Percentiles rank a stretch among this genome's conserved stretches.
These are phyloP conservation scores for Chrysoporthe austroafricana DNA, from an alignment of 2,329 filamentous ascomycete species.

Conservation along the genomic window DNA sequence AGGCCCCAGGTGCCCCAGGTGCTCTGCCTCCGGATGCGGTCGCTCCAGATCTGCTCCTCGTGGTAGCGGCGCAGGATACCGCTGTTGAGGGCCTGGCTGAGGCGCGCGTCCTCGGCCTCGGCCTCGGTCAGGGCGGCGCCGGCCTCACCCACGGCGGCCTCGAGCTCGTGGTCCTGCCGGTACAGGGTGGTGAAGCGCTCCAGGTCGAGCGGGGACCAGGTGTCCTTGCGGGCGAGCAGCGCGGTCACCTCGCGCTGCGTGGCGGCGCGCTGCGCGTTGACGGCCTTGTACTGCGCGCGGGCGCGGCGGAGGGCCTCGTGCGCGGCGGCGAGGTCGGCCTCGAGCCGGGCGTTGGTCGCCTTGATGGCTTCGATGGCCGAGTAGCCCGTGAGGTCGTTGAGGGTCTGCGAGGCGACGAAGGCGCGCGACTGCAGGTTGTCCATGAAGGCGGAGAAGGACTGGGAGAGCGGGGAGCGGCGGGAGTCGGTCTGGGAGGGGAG, in stretches of 20 bases:
- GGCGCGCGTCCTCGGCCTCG: conserved; percentile 79
- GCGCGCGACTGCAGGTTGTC: conserved; percentile 86
- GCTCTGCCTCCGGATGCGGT: conserved; percentile 92
- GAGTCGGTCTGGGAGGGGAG: conserved; percentile 53
- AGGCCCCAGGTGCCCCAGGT: conserved; percentile 98
- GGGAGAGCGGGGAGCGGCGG: conserved; percentile 47
- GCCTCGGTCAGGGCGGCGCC: conserved; percentile 73
- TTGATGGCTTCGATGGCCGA: conserved; percentile 88
- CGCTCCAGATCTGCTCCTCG: conserved; percentile 99
- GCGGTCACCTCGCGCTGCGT: conserved; percentile 96
- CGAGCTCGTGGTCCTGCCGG: conserved; percentile 88
- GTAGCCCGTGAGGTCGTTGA: conserved; percentile 96
- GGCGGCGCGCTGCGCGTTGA: conserved; percentile 79
- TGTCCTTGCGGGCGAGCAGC: conserved; percentile 89
- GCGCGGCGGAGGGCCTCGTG: conserved; percentile 70
- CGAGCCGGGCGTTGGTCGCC: conserved; percentile 71
- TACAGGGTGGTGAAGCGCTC: conserved; percentile 95
- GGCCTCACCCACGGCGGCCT: conserved; percentile 76
- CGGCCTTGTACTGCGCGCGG: conserved; percentile 78
- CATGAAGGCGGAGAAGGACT: conserved; percentile 72
- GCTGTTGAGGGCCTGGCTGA: conserved; percentile 74
- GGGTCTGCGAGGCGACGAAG: conserved; percentile 80
- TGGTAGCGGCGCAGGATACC: conserved; percentile 91
- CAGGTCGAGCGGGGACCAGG: conserved; percentile 83
- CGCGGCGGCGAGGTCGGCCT: conserved; percentile 59